Evolutionary conservation across 768 basidiomycete species (phyloP), one percentile per base, ranked within the genome.

Genomic region (Termitomyces bulborhizus): DNA sequence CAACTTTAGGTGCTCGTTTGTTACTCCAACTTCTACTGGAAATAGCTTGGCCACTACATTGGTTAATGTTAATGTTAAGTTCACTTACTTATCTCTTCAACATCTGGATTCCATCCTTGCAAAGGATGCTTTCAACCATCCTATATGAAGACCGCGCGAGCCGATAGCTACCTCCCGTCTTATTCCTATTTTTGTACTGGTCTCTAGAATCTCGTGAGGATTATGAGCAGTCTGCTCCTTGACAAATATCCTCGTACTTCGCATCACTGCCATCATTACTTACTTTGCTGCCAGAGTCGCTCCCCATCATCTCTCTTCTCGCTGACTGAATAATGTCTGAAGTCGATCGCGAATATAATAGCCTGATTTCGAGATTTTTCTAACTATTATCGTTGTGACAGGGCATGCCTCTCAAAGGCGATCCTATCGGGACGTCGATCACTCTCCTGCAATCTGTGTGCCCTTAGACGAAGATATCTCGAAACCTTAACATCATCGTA

Each of bases 1-100:
- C 39, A 83, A 84, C 64, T 86, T 87, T 66, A 71, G 68, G 40
- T 65, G 85, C 60, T 71, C 79, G 0, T 87, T 86, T 52, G 73
- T 71, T 1, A 83, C 80, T n/a, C 81, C 80, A 31, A 78, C 77
- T 1, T 71, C 72, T 45, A 71, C 68, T 46, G 73, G 77, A 42
- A 78, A 81, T 56, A 77, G 77, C 6, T 61, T 73, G 11, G 69
- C 70, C 3, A 73, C 68, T 24, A 71, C 71, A 1, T 62, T 72
- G 0, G 65, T 71, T 24, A 71, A 72, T 56, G 68, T 74, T 11
- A 72, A 71, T 21, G 45, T 72, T 72, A 37, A 41, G 11, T 13
- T 3, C 13, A 11, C 11, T 12, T 3, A 0, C 21, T 12, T 26
- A 4, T n/a, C 12, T 9, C 34, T 3, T 9, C 31, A 12, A 36